Evolutionary conservation across 2,329 filamentous ascomycete species (phyloP).

Genomic region (Escovopsis sp.): DNA sequence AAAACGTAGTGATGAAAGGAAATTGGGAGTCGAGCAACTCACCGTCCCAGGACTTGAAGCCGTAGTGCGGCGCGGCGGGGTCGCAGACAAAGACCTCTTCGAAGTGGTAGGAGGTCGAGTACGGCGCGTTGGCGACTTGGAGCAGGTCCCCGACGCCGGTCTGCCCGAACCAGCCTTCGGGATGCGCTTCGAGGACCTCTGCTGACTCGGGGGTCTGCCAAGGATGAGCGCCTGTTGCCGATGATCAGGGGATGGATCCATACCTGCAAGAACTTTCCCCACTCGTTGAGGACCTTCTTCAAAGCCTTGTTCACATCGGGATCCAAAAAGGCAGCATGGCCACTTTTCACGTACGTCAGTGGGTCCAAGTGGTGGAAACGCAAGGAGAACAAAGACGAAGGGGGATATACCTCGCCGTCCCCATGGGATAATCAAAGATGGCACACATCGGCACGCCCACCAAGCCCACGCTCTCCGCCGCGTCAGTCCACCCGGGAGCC

Average conservation of each 20-base stretch:
- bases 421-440: conserved; percentile 43
- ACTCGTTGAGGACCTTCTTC: conserved; percentile 41
- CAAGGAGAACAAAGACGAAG: neutral
- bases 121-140: conserved; percentile 34
- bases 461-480: conserved; percentile 34
- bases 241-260: neutral
- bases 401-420: conserved; percentile 29
- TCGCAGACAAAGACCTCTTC: conserved; percentile 49
- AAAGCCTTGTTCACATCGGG: conserved; percentile 38
- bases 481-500: conserved; percentile 39
- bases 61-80: conserved; percentile 35
- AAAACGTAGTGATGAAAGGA: neutral
- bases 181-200: conserved; percentile 28
- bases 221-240: neutral
- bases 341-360: conserved; percentile 15
- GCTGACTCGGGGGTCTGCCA: conserved; percentile 36
- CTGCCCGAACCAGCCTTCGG: conserved; percentile 40
- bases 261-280: conserved; percentile 39
- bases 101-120: conserved; percentile 30
- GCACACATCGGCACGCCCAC: conserved; percentile 39
- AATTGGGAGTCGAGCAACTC: conserved; percentile 2
- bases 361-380: neutral
- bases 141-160: conserved; percentile 33
- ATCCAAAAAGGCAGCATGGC: conserved; percentile 39
- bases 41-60: conserved; percentile 54